Conservation (phyloP, 2,329 filamentous ascomycete species). For the Aspergillaceae sp. region DNA sequence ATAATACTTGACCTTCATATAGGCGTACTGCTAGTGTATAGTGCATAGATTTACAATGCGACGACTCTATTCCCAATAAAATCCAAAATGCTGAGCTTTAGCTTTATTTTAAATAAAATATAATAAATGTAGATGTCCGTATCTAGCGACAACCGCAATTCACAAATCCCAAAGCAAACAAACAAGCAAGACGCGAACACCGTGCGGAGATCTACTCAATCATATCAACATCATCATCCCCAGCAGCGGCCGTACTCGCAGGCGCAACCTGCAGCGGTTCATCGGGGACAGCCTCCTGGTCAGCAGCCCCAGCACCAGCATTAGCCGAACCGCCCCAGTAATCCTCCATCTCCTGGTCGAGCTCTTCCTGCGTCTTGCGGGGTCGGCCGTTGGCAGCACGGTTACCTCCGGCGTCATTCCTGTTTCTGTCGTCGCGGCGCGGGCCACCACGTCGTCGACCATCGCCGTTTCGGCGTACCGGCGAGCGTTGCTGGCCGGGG, state of each 20-base stretch:
- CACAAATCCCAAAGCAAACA: background rate
- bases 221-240: constrained; percentile 59
- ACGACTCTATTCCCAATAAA: no score
- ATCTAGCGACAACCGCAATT: no score
- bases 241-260: constrained; percentile 25
- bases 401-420: constrained; percentile 26
- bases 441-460: constrained; percentile 40
- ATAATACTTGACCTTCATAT: background rate
- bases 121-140: no score
- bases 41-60: no score
- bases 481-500: constrained; percentile 48
- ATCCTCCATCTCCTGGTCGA: constrained; percentile 95
- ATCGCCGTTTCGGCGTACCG: constrained; percentile 39
- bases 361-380: constrained; percentile 81
- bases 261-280: constrained; percentile 19
- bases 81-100: no score
- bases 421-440: constrained; percentile 31
- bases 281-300: constrained; percentile 17
- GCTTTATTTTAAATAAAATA: no score
- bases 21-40: no score
- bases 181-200: background rate
- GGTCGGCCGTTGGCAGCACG: constrained; percentile 47
- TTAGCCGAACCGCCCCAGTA: constrained; percentile 58
- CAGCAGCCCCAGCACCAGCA: constrained; percentile 32
- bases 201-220: constrained; percentile 45